Base-by-base conservation (phyloP, 371 early-diverging fungal species). In the Apophysomyces ossiformis region DNA sequence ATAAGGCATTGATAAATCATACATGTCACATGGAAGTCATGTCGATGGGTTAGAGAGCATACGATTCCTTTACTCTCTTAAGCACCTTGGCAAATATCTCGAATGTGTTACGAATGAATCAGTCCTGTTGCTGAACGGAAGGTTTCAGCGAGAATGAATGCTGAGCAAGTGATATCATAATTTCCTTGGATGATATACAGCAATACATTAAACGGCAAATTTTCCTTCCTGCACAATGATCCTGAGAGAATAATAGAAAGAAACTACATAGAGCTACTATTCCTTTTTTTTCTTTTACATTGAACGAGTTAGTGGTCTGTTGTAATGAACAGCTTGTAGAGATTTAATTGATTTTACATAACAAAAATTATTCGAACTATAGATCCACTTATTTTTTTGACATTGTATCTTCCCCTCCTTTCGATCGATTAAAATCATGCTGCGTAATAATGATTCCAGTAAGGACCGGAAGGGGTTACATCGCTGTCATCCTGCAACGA, bases 181-280 rank as follows among this genome's bases (percentile, higher is more conserved):
- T 26, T 26, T 3, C 3, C 2, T 26, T 26, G 32, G 32, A 26
- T 26, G 32, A 0, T 26, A 26, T 26, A 26, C 32, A 26, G 32
- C 32, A 26, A 2, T 26, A 26, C 32, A 26, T 26, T 26, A 3
- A 1, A 2, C 3, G 32, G 32, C 32, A 26, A 26, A 26, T 26
- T 45, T 45, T 45, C 16, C 46, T 45, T 45, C 46, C 46, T 13
- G 46, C n/a, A 45, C 46, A n/a, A 13, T 45, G 46, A n/a, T n/a
- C 46, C 13, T 45, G 16, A 45, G n/a, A 45, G 46, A 45, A 45
- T n/a, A 45, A 13, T 45, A 45, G 16, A 45, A 9, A 45, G 46
- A 45, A 45, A 45, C 0, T 45, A 13, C 46, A 9, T 45, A n/a
- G 46, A 45, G 16, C 46, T 0, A 45, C 16, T 45, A 45, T 45